phyloP scores from a whole-genome alignment of 2,329 filamentous ascomycete species.

The Fusarium papillatum region DNA sequence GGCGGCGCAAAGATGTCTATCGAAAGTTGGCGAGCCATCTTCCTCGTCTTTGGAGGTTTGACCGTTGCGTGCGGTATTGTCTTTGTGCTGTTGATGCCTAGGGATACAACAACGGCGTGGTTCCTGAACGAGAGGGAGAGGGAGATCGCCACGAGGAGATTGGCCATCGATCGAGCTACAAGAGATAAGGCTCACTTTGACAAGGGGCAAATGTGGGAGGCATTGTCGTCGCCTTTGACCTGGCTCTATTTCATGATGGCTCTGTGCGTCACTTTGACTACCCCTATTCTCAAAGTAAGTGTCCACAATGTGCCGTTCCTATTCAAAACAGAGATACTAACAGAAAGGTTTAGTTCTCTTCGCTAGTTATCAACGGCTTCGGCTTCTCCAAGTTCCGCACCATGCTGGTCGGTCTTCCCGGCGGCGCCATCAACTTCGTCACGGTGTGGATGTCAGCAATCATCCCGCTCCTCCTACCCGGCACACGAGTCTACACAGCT shows the following conservation, averaged over 20 bases:
- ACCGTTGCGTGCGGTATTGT: constrained; percentile 21
- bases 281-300: constrained; percentile 38
- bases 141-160: constrained; percentile 16
- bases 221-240: constrained; percentile 23
- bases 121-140: constrained; percentile 36
- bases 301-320: too few relatives aligned
- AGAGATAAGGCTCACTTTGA: constrained; percentile 32
- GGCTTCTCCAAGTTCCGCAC: constrained; percentile 27
- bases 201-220: constrained; percentile 34
- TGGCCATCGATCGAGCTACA: constrained; percentile 35
- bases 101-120: constrained; percentile 29
- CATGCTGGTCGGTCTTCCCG: constrained; percentile 25
- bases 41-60: constrained; percentile 33
- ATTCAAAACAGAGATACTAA: background rate
- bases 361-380: constrained; percentile 16
- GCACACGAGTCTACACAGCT: constrained; percentile 31
- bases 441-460: constrained; percentile 38
- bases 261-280: constrained; percentile 35
- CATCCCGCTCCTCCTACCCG: constrained; percentile 29
- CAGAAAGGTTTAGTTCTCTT: constrained; percentile 7
- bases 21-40: constrained; percentile 32
- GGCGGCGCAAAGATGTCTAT: constrained; percentile 30
- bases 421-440: constrained; percentile 31
- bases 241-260: constrained; percentile 38
- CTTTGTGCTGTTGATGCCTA: constrained; percentile 27